Conservation (phyloP, 306 rosid genomes). For the Erythrophleum fordii region DNA sequence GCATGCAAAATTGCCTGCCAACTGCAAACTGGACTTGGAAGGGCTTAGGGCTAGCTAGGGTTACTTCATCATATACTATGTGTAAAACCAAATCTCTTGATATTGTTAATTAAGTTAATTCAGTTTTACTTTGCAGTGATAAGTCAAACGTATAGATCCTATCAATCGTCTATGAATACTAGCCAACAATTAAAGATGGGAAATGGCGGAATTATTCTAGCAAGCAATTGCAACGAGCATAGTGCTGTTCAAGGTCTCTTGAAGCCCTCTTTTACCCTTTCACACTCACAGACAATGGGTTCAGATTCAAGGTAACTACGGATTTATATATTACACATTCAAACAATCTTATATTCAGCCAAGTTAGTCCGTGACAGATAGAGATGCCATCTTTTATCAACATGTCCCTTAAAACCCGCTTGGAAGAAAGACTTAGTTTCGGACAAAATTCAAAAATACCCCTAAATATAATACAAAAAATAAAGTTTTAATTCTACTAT, state of each 20-base stretch:
- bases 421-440: neutral
- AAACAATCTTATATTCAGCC: too few species aligned
- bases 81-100: neutral
- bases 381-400: too few species aligned
- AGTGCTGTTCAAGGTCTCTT: constrained; percentile 40
- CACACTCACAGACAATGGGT: constrained; percentile 44
- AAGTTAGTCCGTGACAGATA: neutral
- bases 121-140: constrained; percentile 40
- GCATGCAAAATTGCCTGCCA: too few species aligned
- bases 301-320: constrained; percentile 45
- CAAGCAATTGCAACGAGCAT: constrained; percentile 34
- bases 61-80: neutral
- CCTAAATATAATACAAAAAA: neutral
- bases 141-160: constrained; percentile 40
- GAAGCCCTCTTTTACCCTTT: constrained; percentile 31
- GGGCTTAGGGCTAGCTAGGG: constrained; percentile 4
- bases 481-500: neutral
- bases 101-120: constrained; percentile 1
- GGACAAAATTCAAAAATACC: neutral
- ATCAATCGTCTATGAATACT: constrained; percentile 39
- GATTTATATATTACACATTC: neutral
- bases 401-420: neutral
- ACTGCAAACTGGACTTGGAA: too few species aligned
- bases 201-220: constrained; percentile 60
- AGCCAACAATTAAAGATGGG: constrained; percentile 59